Percentiles rank a stretch among this genome's conserved stretches.
phyloP scores from a whole-genome alignment of 2,329 filamentous ascomycete species.

The Polytolypa hystricis region DNA sequence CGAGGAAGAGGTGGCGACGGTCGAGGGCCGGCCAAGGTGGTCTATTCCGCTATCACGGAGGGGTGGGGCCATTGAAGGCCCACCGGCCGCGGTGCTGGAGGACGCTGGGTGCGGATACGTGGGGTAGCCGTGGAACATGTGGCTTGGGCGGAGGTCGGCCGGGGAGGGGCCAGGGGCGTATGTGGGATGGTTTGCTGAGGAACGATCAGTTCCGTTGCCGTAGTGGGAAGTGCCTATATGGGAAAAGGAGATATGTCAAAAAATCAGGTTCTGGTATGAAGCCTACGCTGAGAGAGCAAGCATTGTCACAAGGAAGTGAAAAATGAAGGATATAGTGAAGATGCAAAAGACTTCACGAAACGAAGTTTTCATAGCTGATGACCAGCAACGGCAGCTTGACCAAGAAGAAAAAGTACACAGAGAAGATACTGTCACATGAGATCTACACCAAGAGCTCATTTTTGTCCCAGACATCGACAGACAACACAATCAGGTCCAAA shows the following conservation, averaged over 20 bases:
- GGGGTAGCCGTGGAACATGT: slow-evolving; percentile 63
- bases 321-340: too few relatives aligned
- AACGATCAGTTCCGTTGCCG: slow-evolving; percentile 46
- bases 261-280: too few relatives aligned
- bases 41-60: slow-evolving; percentile 47
- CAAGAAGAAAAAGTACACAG: too few relatives aligned
- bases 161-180: slow-evolving; percentile 41
- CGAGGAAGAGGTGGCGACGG: slow-evolving; percentile 23
- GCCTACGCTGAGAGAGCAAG: slow-evolving; percentile 36
- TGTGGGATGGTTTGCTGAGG: slow-evolving; percentile 47
- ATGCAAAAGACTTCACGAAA: too few relatives aligned
- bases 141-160: slow-evolving; percentile 60
- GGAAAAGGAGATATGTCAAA: too few relatives aligned
- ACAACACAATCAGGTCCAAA: too few relatives aligned
- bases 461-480: too few relatives aligned
- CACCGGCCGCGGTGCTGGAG: slow-evolving; percentile 29
- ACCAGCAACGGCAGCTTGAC: too few relatives aligned
- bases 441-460: too few relatives aligned
- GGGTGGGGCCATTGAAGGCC: slow-evolving; percentile 54
- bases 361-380: too few relatives aligned
- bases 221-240: slow-evolving; percentile 30
- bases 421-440: too few relatives aligned
- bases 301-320: too few relatives aligned
- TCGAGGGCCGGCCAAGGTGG: slow-evolving; percentile 23
- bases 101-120: slow-evolving; percentile 44